Percentiles rank a stretch among this genome's conserved stretches.
phyloP scores from a whole-genome alignment of 805 yeast species.

The Saturnispora hagleri region DNA sequence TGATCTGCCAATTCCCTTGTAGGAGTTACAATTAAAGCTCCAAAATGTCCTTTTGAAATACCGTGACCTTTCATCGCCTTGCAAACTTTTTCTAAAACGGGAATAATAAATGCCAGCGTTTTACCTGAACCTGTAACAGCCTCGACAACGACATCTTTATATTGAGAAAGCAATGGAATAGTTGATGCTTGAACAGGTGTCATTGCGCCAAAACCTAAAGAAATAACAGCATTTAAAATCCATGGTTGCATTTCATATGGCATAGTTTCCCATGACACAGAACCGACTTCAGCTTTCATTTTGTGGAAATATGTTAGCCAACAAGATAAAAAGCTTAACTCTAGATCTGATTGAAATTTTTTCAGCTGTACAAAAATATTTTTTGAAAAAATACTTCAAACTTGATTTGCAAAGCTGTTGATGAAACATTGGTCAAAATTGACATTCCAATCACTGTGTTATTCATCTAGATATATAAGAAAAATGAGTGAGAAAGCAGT shows the following conservation, averaged over 20 bases:
- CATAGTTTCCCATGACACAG: slow-evolving; percentile 56
- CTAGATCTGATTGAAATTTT: neutral
- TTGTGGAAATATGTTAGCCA: neutral
- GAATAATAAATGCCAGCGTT: slow-evolving; percentile 82
- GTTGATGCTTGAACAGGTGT: slow-evolving; percentile 97
- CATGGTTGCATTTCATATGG: slow-evolving; percentile 52
- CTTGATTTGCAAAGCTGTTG: neutral
- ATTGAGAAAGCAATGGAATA: slow-evolving; percentile 71
- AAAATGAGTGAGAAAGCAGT: neutral
- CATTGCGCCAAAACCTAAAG: slow-evolving; percentile 72
- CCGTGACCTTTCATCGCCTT: slow-evolving; percentile 21
- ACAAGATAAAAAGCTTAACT: neutral
- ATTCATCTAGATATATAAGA: neutral
- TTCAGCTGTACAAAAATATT: neutral
- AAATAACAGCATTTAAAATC: slow-evolving; percentile 60
- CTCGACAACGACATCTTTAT: slow-evolving; percentile 93
- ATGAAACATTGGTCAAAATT: neutral
- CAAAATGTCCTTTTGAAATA: slow-evolving; percentile 54
- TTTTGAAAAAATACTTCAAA: neutral
- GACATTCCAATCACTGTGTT: neutral
- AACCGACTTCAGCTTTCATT: slow-evolving; percentile 22
- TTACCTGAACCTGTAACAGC: slow-evolving; percentile 99
- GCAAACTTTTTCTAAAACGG: slow-evolving; percentile 62
- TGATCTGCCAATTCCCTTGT: slow-evolving; percentile 58
- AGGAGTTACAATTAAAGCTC: slow-evolving; percentile 67